Percentiles rank a stretch among this genome's conserved stretches.
These are phyloP conservation scores for Persicaria tinctoria DNA, from an alignment of 148 eudicot genomes.

Conservation along the genomic window DNA sequence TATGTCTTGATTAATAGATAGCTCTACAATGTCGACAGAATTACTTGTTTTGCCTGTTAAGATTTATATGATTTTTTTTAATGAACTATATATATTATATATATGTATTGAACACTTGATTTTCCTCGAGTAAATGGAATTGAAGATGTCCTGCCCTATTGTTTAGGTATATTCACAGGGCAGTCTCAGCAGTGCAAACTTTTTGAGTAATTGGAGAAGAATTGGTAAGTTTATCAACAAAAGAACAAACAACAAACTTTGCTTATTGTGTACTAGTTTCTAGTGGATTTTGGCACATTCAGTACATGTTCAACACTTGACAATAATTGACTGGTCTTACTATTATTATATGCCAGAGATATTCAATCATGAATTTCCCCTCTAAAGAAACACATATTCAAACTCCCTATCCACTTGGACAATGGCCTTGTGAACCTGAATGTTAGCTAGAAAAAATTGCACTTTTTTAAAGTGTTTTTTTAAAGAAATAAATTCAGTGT, in stretches of 20 bases:
- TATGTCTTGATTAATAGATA: background rate
- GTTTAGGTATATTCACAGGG: constrained; percentile 69
- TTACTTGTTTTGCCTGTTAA: background rate
- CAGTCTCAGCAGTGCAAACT: constrained; percentile 55
- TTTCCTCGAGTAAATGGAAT: background rate
- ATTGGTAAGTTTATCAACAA: constrained; percentile 41
- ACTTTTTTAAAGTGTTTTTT: background rate
- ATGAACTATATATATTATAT: too few relatives aligned
- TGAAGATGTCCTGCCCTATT: background rate
- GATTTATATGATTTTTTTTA: background rate
- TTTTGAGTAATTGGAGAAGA: constrained; percentile 57
- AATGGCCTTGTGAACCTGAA: background rate
- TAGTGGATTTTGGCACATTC: background rate
- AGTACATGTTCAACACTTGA: background rate
- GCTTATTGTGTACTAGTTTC: background rate
- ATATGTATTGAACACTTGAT: background rate
- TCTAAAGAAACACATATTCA: background rate
- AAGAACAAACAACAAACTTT: background rate
- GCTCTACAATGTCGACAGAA: background rate
- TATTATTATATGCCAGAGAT: background rate
- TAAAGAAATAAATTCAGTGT: background rate
- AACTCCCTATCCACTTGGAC: background rate
- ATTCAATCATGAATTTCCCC: too few relatives aligned
- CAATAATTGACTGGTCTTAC: background rate
- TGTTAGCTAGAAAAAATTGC: background rate